Evolutionary conservation across 345 rosid species (phyloP).

Genomic region (Aegle marmelos): DNA sequence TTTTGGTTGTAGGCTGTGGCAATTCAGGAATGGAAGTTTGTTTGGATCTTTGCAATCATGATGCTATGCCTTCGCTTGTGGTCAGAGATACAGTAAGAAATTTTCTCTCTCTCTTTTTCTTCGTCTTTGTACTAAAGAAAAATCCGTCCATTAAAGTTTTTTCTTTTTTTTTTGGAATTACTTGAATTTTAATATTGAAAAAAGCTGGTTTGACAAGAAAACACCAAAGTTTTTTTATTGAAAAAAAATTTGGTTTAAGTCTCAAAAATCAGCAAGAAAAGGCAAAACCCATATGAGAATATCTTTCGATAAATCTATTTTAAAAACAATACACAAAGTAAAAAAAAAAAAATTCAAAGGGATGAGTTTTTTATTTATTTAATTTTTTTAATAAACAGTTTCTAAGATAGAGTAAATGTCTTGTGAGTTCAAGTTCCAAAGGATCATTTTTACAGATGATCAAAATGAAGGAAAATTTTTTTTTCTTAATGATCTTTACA

Average conservation of each 20-base stretch:
- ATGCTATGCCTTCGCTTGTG: slow-evolving; percentile 75
- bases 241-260: not conserved
- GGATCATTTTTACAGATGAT: not conserved
- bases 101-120: not conserved
- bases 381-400: not conserved
- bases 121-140: not conserved
- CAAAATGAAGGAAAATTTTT: too few species aligned
- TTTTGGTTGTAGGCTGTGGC: slow-evolving; percentile 94
- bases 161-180: not conserved
- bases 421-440: slow-evolving; percentile 43
- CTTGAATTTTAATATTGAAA: slow-evolving; percentile 4
- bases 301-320: not conserved
- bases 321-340: too few species aligned
- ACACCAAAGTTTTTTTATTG: not conserved
- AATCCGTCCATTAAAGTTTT: not conserved
- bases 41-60: slow-evolving; percentile 82
- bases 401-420: not conserved
- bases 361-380: not conserved
- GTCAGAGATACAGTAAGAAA: slow-evolving; percentile 80
- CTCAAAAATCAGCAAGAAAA: not conserved
- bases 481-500: slow-evolving; percentile 15
- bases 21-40: slow-evolving; percentile 99
- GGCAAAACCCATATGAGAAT: slow-evolving; percentile 5
- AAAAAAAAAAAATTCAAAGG: not conserved
- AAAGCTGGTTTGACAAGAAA: slow-evolving; percentile 1